Percentiles rank a stretch among this genome's conserved stretches.
Evolutionary conservation across 305 asterid genomes (phyloP).

Genomic region (Vinca major): DNA sequence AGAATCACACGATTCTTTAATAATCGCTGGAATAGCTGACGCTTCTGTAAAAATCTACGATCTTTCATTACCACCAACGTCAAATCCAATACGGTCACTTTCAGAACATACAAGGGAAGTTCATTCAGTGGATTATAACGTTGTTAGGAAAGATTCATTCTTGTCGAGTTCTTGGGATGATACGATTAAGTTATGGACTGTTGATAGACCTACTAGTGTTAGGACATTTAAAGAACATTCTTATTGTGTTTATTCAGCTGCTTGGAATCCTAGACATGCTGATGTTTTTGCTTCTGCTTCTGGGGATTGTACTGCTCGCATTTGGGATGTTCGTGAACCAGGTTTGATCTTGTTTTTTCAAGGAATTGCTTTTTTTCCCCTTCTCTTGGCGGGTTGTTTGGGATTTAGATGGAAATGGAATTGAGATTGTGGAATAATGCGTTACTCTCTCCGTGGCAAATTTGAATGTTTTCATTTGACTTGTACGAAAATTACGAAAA

Average conservation of each 20-base stretch:
- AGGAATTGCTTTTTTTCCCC: not conserved
- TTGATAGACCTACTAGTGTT: slow-evolving; percentile 78
- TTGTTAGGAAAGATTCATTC: slow-evolving; percentile 79
- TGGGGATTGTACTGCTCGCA: slow-evolving; percentile 85
- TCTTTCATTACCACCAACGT: slow-evolving; percentile 58
- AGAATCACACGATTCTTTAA: slow-evolving; percentile 81
- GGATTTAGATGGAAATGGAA: not conserved
- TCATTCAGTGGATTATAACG: slow-evolving; percentile 55
- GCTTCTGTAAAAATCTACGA: slow-evolving; percentile 88
- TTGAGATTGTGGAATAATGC: not conserved
- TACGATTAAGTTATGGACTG: slow-evolving; percentile 87
- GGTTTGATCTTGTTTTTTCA: slow-evolving; percentile 30
- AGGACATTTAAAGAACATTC: slow-evolving; percentile 95
- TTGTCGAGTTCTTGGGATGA: slow-evolving; percentile 97
- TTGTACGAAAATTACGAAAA: too few species aligned
- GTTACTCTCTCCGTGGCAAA: too few species aligned
- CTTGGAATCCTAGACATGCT: slow-evolving; percentile 96
- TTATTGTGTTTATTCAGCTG: slow-evolving; percentile 77
- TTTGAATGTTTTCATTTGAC: too few species aligned
- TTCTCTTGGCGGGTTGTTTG: not conserved
- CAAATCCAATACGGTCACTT: slow-evolving; percentile 81
- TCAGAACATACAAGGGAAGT: slow-evolving; percentile 89
- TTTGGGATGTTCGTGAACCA: slow-evolving; percentile 98
- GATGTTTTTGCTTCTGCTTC: slow-evolving; percentile 93
- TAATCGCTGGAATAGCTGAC: slow-evolving; percentile 76